A percentile compares a stretch with the other conserved stretches of the same genome.
These are phyloP conservation scores for Gonapodya prolifera DNA, from an alignment of 192 early-diverging fungal species.

Conservation along the genomic window DNA sequence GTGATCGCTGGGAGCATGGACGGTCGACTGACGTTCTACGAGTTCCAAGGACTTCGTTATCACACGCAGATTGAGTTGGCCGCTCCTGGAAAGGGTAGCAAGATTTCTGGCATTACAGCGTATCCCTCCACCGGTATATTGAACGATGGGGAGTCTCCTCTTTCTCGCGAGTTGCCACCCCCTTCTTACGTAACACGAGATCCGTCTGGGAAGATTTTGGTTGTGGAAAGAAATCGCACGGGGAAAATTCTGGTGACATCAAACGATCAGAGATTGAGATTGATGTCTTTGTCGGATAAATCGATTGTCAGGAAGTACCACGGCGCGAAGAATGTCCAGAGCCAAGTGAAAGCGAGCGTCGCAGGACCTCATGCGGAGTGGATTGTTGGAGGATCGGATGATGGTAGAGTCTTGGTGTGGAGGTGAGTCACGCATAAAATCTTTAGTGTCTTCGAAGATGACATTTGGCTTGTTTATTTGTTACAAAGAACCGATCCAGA, in stretches of 20 bases:
- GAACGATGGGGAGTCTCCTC: background rate
- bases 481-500: background rate
- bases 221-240: background rate
- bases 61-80: conserved; percentile 2
- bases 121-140: background rate
- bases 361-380: background rate
- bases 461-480: no score
- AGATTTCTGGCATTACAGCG: conserved; percentile 5
- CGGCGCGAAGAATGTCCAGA: background rate
- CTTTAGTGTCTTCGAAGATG: no score
- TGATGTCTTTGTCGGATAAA: conserved; percentile 1
- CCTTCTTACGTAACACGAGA: background rate
- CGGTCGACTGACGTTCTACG: conserved; percentile 7
- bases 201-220: background rate
- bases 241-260: conserved; percentile 5
- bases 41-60: conserved; percentile 6
- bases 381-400: conserved; percentile 5
- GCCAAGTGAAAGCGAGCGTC: conserved; percentile 1
- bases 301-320: conserved; percentile 4
- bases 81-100: background rate
- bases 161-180: background rate
- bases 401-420: conserved; percentile 5
- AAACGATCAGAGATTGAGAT: conserved; percentile 5
- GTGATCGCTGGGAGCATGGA: conserved; percentile 5
- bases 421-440: no score